Conservation (phyloP, 768 basidiomycete genomes). For the Auriscalpium orientale region DNA sequence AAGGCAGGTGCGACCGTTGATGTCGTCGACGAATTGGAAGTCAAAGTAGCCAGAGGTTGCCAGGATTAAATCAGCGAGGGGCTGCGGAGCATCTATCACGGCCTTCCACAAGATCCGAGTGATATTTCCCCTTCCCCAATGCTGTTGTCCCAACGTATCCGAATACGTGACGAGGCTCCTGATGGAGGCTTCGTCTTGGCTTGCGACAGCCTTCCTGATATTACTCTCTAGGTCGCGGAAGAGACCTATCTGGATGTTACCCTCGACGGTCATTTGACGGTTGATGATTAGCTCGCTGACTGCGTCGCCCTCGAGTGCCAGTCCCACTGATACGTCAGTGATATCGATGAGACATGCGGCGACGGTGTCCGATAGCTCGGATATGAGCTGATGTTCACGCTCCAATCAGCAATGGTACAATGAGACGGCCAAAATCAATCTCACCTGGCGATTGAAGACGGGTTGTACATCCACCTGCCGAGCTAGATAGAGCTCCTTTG, state of each 20-base stretch:
- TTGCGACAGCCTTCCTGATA: constrained; percentile 67
- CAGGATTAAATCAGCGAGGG: constrained; percentile 70
- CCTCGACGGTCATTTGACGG: constrained; percentile 62
- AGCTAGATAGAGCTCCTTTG: constrained; percentile 93
- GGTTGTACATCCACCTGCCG: constrained; percentile 99
- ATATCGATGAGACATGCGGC: constrained; percentile 76
- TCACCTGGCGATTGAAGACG: constrained; percentile 89
- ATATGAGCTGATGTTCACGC: constrained; percentile 59
- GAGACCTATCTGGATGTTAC: constrained; percentile 56
- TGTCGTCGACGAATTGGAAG: constrained; percentile 90
- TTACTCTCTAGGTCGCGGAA: constrained; percentile 87
- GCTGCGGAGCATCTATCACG: constrained; percentile 68
- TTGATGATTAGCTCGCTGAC: constrained; percentile 62
- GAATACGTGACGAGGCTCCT: constrained; percentile 66
- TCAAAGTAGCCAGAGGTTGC: constrained; percentile 69
- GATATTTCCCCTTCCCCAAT: constrained; percentile 57
- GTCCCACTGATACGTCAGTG: constrained; percentile 65
- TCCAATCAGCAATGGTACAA: neutral
- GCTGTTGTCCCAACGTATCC: constrained; percentile 53
- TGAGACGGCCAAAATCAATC: constrained; percentile 17
- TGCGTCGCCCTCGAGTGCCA: constrained; percentile 74
- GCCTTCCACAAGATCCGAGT: constrained; percentile 95
- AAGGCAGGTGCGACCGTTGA: constrained; percentile 89
- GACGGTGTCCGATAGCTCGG: constrained; percentile 89
- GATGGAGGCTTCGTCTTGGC: constrained; percentile 51